Base-by-base conservation (phyloP, 108 stramenopile species). In the Fragilaria crotonensis region DNA sequence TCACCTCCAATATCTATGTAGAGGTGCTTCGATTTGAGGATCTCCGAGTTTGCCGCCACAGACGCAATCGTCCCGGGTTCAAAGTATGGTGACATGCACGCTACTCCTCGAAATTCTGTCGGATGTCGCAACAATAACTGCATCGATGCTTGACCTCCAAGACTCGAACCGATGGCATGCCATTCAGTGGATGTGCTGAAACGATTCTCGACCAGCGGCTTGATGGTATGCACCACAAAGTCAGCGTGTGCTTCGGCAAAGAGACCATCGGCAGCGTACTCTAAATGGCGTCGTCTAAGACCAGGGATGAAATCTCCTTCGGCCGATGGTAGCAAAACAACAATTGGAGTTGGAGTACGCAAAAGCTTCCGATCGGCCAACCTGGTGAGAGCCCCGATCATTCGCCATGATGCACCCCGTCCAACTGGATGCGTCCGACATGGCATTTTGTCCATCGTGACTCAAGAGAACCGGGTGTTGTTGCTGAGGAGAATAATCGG, bases 1-100 rank as follows among this genome's bases (percentile, higher is more conserved):
- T 85, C 84, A 11, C 84, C 84, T 44, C 84, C 84, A 59, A 79
- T 85, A 57, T 85, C 84, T 7, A 85, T 33, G 44, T 85, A 85
- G 27, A 85, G 77, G 30, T 28, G 56, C 63, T 79, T 82, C 25
- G 36, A 41, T 41, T 41, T 41, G 36, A 41, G 36, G 7, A 14
- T 14, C 36, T 29, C 45, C 28, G 28, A 18, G 31, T 53, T 72
- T 51, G 69, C 57, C 54, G 48, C 62, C 48, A 52, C 62, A 33
- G 72, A 49, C 31, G 69, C 75, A 48, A 80, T 58, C 28, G 77
- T 78, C 18, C 66, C 66, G 18, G 80, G 72, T 51, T 74, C 73
- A 71, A 87, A 87, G 19, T 73, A 74, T 2, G 81, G 85, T n/a
- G 77, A 78, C 51, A 83, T 48, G 33, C 75, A 76, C n/a, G 80